Evolutionary conservation across 805 yeast genomes (phyloP).

Genomic region (Phaffomyces antillensis): DNA sequence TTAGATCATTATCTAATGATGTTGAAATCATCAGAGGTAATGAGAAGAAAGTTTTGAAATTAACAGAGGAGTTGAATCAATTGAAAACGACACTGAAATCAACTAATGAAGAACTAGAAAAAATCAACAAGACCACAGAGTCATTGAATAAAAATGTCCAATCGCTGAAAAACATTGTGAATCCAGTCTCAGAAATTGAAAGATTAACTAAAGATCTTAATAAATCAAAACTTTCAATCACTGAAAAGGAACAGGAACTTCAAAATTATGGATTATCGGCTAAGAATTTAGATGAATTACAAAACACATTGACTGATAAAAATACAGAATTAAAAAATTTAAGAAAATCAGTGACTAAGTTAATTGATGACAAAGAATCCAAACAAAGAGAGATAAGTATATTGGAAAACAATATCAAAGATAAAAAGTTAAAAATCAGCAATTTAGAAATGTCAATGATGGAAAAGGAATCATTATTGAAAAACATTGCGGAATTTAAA

Average conservation of each 20-base stretch:
- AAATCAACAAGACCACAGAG: not conserved
- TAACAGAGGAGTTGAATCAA: slow-evolving; percentile 11
- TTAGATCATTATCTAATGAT: slow-evolving; percentile 24
- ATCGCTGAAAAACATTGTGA: slow-evolving; percentile 13
- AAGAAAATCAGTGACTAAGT: slow-evolving; percentile 28
- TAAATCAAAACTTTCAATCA: slow-evolving; percentile 23
- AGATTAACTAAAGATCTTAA: slow-evolving; percentile 29
- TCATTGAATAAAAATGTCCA: not conserved
- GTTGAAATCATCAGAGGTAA: slow-evolving; percentile 17
- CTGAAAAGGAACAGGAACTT: slow-evolving; percentile 28
- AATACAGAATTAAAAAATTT: slow-evolving; percentile 32
- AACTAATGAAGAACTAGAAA: not conserved
- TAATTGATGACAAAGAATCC: slow-evolving; percentile 37
- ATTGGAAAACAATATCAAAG: slow-evolving; percentile 46
- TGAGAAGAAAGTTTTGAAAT: slow-evolving; percentile 6
- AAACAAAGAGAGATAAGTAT: slow-evolving; percentile 36
- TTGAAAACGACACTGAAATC: slow-evolving; percentile 11
- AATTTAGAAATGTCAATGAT: slow-evolving; percentile 43
- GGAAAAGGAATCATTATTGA: slow-evolving; percentile 37
- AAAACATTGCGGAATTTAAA: slow-evolving; percentile 30
- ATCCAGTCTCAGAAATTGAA: slow-evolving; percentile 29
- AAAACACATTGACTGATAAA: slow-evolving; percentile 23
- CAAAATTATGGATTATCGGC: slow-evolving; percentile 30
- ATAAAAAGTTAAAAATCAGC: slow-evolving; percentile 43
- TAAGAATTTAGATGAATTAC: slow-evolving; percentile 39